Evolutionary conservation across 2,329 filamentous ascomycete genomes (phyloP), one percentile per base, ranked within the genome.

Genomic region (Kalmusia sp.): DNA sequence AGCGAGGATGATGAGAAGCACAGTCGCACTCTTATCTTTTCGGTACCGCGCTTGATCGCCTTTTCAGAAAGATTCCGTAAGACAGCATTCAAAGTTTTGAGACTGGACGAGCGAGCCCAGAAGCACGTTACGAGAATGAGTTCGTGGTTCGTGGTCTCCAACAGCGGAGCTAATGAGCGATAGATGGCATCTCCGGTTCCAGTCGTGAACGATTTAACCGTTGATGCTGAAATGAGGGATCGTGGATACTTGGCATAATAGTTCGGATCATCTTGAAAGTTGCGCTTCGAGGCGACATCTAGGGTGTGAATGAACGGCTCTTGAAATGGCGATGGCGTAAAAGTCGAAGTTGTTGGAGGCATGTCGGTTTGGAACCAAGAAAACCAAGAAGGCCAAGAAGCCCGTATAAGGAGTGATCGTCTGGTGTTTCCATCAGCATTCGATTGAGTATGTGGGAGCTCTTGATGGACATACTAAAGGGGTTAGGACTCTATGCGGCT

Each of bases 71-170:
- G 80, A 46, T 77, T 77, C 12, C 79, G 72, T 1, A 95, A 79
- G 0, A 85, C 78, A 3, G 82, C 75, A 33, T 77, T 79, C 11
- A 95, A 76, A 0, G 80, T 80, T 3, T 81, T 76, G 15, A 87
- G 78, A 0, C 86, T 87, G 1, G 80, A 73, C 0, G 90, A 93
- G 0, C 78, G 77, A 0, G 90, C 87, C 90, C 90, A 93, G 74
- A 93, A 95, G 72, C 91, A 93, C 7, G 91, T 93, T 6, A 92
- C 88, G 35, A 95, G 80, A 53, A 92, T 84, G 24, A 93, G 77
- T 63, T 92, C 90, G 41, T 80, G 75, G 30, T 82, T 77, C 2
- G 90, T 87, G 0, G 75, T 68, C 4, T 84, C 74, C 3, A 93
- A 81, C 7, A 86, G 84, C 1, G 88, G 85, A 0, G 88, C 74